Percentiles rank a stretch among this genome's conserved stretches.
Evolutionary conservation across 2,329 filamentous ascomycete genomes (phyloP).

Genomic region (Trichoderma breve): DNA sequence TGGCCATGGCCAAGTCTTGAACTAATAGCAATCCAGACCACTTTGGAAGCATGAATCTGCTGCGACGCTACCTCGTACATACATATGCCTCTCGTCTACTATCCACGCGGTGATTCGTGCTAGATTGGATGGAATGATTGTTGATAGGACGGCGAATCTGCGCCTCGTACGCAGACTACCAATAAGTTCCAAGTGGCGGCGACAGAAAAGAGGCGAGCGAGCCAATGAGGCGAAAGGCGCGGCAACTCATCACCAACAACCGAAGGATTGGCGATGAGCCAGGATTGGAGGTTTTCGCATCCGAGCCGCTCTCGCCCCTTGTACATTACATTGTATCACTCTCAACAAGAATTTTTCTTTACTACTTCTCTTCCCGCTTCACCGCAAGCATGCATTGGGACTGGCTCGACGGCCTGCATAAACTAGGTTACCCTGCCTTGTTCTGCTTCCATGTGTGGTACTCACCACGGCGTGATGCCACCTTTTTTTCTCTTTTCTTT

Average conservation of each 20-base stretch:
- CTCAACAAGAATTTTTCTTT: neutral
- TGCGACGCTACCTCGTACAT: neutral
- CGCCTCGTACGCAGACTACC: neutral
- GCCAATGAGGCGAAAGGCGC: neutral
- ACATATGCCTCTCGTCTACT: neutral
- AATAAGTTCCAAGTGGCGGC: neutral
- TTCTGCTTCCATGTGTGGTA: neutral
- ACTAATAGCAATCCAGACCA: neutral
- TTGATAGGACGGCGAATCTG: neutral
- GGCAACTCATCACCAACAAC: neutral
- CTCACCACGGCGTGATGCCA: neutral
- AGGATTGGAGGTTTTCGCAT: neutral
- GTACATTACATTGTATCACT: neutral
- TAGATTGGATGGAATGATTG: neutral
- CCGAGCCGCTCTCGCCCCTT: neutral
- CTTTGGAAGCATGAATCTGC: conserved; percentile 7
- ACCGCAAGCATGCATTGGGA: neutral
- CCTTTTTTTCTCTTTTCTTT: neutral
- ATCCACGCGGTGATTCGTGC: neutral
- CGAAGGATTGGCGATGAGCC: neutral
- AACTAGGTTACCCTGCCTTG: neutral
- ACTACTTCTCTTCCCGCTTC: neutral
- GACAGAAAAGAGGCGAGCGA: neutral
- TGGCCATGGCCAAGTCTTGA: neutral
- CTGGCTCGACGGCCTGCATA: neutral